These are phyloP conservation scores for Cordyceps cateniannulata DNA, from an alignment of 2,329 filamentous ascomycete species.

Conservation along the genomic window DNA sequence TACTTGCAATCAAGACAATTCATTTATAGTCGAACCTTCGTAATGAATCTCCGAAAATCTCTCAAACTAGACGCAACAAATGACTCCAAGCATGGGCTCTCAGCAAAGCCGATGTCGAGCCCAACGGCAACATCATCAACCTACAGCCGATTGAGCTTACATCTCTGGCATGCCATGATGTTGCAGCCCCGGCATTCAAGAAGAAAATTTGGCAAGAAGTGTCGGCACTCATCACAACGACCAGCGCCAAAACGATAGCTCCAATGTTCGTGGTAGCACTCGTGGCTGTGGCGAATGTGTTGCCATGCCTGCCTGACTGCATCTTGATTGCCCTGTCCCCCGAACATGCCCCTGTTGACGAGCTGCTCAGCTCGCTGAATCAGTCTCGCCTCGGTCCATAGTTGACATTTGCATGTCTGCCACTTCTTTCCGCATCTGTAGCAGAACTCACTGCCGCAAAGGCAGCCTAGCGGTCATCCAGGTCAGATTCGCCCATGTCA, in stretches of 20 bases:
- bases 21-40: too few species aligned
- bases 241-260: background rate
- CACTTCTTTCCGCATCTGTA: conserved; percentile 36
- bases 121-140: too few species aligned
- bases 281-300: background rate
- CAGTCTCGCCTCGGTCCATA: conserved; percentile 28
- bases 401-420: conserved; percentile 30
- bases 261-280: background rate
- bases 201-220: background rate
- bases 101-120: accelerated
- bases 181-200: background rate
- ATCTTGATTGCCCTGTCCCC: background rate
- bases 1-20: too few species aligned
- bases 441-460: conserved; percentile 38
- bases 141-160: conserved; percentile 5
- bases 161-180: background rate
- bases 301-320: background rate
- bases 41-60: too few species aligned
- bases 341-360: background rate
- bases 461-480: too few species aligned
- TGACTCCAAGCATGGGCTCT: too few species aligned
- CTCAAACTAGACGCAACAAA: too few species aligned
- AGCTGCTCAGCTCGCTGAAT: background rate
- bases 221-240: background rate
- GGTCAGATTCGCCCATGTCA: too few species aligned